A percentile compares a stretch with the other conserved stretches of the same genome.
Conservation (phyloP, 2,329 filamentous ascomycete genomes). For the Colletotrichum tanaceti region DNA sequence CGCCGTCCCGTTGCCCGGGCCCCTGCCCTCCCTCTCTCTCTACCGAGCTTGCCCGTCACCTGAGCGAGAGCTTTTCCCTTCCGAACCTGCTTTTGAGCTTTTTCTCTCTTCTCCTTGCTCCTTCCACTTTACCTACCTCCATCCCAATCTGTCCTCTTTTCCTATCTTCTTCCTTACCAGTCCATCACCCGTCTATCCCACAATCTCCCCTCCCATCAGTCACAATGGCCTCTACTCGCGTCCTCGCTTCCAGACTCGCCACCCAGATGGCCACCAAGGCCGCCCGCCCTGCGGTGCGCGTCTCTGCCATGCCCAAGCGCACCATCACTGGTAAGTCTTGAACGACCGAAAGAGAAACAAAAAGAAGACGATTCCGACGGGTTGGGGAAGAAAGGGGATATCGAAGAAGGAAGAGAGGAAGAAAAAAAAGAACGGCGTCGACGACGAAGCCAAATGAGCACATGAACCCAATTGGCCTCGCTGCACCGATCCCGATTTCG, state of each 20-base stretch:
- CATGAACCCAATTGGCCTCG: constrained; percentile 48
- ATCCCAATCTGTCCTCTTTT: constrained; percentile 41
- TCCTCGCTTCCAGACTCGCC: constrained; percentile 82
- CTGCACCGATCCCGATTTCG: constrained; percentile 38
- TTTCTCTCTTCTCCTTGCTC: constrained; percentile 56
- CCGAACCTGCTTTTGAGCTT: constrained; percentile 42
- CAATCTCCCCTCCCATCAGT: constrained; percentile 64
- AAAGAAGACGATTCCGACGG: not conserved
- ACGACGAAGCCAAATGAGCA: constrained; percentile 24
- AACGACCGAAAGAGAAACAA: constrained; percentile 26
- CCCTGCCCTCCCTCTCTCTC: constrained; percentile 39
- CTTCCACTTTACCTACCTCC: constrained; percentile 45
- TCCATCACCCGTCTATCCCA: constrained; percentile 46
- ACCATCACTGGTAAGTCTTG: constrained; percentile 76
- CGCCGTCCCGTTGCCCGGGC: constrained; percentile 42
- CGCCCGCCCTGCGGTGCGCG: constrained; percentile 79
- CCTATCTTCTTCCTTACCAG: constrained; percentile 41
- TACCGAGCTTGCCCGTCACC: constrained; percentile 42
- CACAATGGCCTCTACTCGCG: constrained; percentile 83
- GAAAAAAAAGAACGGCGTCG: constrained; percentile 10
- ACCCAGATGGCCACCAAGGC: constrained; percentile 79
- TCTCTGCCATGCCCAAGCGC: constrained; percentile 77
- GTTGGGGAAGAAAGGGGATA: not conserved
- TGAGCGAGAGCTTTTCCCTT: constrained; percentile 47
- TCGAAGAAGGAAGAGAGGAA: not conserved